Conservation (phyloP, 2,329 filamentous ascomycete genomes). For the Claviceps sp. region DNA sequence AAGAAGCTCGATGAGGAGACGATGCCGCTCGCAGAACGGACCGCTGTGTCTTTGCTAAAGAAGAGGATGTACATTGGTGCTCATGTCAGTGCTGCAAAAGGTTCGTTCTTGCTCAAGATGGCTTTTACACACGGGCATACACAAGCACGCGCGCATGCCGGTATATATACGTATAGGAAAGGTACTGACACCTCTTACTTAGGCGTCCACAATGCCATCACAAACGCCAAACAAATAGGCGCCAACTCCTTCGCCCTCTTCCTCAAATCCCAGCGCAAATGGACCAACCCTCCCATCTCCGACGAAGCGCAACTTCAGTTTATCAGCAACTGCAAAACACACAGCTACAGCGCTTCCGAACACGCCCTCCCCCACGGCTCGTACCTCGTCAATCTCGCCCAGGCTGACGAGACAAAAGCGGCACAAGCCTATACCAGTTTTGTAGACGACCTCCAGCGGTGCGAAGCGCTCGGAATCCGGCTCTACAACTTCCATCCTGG, state of each 20-base stretch:
- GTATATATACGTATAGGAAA: too few species aligned
- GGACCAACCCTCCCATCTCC: slow-evolving; percentile 69
- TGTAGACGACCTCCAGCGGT: slow-evolving; percentile 74
- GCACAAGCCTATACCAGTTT: slow-evolving; percentile 78
- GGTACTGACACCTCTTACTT: background rate
- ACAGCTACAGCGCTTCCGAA: slow-evolving; percentile 56
- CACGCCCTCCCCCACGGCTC: slow-evolving; percentile 86
- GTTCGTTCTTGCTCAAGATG: slow-evolving; percentile 27
- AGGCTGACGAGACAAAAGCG: slow-evolving; percentile 66
- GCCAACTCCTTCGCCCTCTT: slow-evolving; percentile 92
- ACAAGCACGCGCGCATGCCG: too few species aligned
- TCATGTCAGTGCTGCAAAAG: slow-evolving; percentile 82
- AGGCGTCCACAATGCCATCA: slow-evolving; percentile 82
- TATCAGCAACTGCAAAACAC: slow-evolving; percentile 49
- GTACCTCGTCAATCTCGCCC: slow-evolving; percentile 91
- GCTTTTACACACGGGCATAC: too few species aligned
- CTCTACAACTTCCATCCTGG: slow-evolving; percentile 99
- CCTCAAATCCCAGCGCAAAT: slow-evolving; percentile 92
- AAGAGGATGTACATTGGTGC: slow-evolving; percentile 73
- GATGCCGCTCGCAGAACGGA: slow-evolving; percentile 57
- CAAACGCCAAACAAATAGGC: slow-evolving; percentile 67
- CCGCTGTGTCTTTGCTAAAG: slow-evolving; percentile 48
- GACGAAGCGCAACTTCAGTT: slow-evolving; percentile 57
- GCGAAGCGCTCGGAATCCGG: slow-evolving; percentile 70
- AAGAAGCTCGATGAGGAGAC: slow-evolving; percentile 15